phyloP scores from a whole-genome alignment of 176 grass and related monocot genomes.

The Aegilops umbellulata region DNA sequence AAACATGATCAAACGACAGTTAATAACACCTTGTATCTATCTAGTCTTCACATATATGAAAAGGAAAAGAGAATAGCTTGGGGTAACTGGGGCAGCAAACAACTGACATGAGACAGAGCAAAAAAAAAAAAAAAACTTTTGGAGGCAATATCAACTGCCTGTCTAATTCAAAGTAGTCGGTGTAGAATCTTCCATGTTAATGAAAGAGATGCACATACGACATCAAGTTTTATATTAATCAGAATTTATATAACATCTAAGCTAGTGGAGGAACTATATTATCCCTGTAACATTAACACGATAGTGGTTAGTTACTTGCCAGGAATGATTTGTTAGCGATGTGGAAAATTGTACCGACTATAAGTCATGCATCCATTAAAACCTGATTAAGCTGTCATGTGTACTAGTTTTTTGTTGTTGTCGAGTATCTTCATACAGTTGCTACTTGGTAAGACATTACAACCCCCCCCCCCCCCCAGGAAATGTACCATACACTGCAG shows the following conservation, averaged over 20 bases:
- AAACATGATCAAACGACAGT: not conserved
- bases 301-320: not conserved
- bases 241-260: not conserved
- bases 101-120: not conserved
- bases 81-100: not conserved
- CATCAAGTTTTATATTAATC: not conserved
- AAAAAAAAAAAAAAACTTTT: too few relatives aligned
- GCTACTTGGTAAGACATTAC: not conserved
- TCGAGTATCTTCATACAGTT: not conserved
- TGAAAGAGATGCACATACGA: not conserved
- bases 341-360: not conserved
- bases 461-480: not conserved
- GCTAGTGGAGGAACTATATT: not conserved
- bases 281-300: not conserved
- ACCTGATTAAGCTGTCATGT: not conserved
- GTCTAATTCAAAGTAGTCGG: not conserved
- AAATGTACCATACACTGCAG: not conserved
- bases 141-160: not conserved
- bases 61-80: not conserved
- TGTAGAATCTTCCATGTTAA: not conserved
- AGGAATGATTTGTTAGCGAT: not conserved
- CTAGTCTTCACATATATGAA: not conserved
- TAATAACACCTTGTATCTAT: not conserved
- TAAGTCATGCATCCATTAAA: not conserved
- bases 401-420: not conserved